Evolutionary conservation across 495 filamentous ascomycete genomes (phyloP).

Genomic region (Talaromyces wortmannii): DNA sequence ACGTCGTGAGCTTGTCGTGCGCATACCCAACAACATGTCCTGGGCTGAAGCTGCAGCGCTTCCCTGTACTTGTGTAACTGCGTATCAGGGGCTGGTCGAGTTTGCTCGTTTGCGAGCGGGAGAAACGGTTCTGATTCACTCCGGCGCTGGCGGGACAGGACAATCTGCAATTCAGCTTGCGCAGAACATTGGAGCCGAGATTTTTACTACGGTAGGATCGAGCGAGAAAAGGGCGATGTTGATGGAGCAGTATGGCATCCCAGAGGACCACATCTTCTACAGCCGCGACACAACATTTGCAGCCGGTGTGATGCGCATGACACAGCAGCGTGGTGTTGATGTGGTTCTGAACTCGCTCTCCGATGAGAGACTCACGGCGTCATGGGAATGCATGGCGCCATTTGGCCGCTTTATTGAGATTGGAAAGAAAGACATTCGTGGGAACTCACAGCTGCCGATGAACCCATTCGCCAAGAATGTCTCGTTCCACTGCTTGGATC

Average conservation of each 20-base stretch:
- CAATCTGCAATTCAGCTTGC: conserved; percentile 21
- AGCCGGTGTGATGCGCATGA: conserved; percentile 30
- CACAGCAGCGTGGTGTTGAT: conserved; percentile 35
- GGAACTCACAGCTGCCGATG: conserved; percentile 18
- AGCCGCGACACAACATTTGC: conserved; percentile 32
- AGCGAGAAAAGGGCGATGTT: conserved; percentile 27
- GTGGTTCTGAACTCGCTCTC: conserved; percentile 36
- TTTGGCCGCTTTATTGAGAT: conserved; percentile 42
- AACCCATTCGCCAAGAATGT: conserved; percentile 19
- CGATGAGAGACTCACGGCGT: conserved; percentile 21
- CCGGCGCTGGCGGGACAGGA: conserved; percentile 26
- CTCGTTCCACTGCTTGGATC: background rate
- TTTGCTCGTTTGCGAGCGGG: conserved; percentile 18
- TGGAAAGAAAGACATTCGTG: conserved; percentile 27
- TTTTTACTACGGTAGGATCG: conserved; percentile 29
- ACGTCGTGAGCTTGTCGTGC: too few relatives aligned
- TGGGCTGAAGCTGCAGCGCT: conserved; percentile 41
- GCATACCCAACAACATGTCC: conserved; percentile 34
- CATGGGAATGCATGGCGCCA: conserved; percentile 33
- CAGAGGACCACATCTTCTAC: conserved; percentile 35
- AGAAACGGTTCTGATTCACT: conserved; percentile 31
- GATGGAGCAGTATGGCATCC: conserved; percentile 17
- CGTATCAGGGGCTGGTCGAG: conserved; percentile 45
- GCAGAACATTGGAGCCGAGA: conserved; percentile 7
- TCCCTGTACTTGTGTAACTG: conserved; percentile 50